Evolutionary conservation across 2,329 filamentous ascomycete genomes (phyloP).

Genomic region (Capronia epimyces): DNA sequence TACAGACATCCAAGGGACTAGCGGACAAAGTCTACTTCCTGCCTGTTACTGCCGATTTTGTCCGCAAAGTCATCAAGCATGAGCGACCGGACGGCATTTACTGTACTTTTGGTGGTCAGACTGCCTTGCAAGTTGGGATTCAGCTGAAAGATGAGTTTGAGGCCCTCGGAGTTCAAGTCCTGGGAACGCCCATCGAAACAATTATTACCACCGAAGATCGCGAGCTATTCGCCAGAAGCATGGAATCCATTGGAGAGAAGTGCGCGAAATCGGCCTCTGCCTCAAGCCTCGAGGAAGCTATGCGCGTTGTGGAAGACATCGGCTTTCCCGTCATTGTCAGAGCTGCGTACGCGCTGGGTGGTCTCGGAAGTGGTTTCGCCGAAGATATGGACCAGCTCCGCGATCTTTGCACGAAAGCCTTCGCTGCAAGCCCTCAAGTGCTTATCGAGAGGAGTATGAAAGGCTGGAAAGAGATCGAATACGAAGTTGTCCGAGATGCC

Average conservation of each 20-base stretch:
- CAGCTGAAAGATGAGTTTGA: slow-evolving; percentile 97
- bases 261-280: slow-evolving; percentile 96
- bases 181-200: slow-evolving; percentile 94
- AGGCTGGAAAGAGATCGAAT: slow-evolving; percentile 99
- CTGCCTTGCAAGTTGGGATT: slow-evolving; percentile 92
- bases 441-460: slow-evolving; percentile 98
- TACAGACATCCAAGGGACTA: slow-evolving; percentile 94
- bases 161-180: slow-evolving; percentile 80
- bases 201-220: slow-evolving; percentile 98
- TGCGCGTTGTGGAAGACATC: slow-evolving; percentile 82
- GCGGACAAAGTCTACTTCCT: slow-evolving; percentile 99
- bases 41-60: slow-evolving; percentile 92
- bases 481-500: slow-evolving; percentile 92
- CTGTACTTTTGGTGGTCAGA: slow-evolving; percentile 95
- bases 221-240: slow-evolving; percentile 93
- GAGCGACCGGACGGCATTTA: slow-evolving; percentile 96
- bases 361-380: slow-evolving; percentile 91
- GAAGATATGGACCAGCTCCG: slow-evolving; percentile 76
- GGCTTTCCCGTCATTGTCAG: slow-evolving; percentile 96
- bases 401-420: slow-evolving; percentile 88
- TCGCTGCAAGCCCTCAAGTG: slow-evolving; percentile 91
- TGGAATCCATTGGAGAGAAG: slow-evolving; percentile 97
- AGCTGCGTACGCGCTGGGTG: slow-evolving; percentile 91
- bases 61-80: slow-evolving; percentile 92
- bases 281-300: slow-evolving; percentile 78